phyloP scores from a whole-genome alignment of 306 rosid species.

The Gastrolobium villosum region DNA sequence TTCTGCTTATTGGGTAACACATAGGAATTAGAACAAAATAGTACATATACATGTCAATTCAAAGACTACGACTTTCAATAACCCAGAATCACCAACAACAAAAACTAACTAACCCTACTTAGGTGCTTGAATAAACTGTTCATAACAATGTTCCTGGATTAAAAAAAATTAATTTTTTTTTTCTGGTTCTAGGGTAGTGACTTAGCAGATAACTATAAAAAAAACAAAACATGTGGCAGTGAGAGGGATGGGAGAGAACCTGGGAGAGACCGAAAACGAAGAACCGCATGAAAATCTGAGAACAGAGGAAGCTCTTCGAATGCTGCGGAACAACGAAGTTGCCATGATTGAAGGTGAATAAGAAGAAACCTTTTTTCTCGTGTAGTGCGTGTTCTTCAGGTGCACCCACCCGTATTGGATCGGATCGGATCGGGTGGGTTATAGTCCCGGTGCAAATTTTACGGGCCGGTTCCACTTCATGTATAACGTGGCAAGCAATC shows the following conservation, averaged over 20 bases:
- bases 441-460: conserved; percentile 39
- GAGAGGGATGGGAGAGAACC: conserved; percentile 53
- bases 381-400: neutral
- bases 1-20: neutral
- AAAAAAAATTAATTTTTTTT: neutral
- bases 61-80: conserved; percentile 41
- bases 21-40: conserved; percentile 35
- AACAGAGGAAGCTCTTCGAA: conserved; percentile 61
- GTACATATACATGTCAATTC: conserved; percentile 17
- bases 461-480: conserved; percentile 41
- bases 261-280: conserved; percentile 47
- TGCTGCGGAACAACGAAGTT: conserved; percentile 54
- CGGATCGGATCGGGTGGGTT: conserved; percentile 41
- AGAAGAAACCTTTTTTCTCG: neutral
- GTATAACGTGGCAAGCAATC: conserved; percentile 52
- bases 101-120: conserved; percentile 11
- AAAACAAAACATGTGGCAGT: conserved; percentile 2
- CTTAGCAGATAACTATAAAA: neutral
- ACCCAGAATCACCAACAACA: conserved; percentile 33
- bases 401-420: conserved; percentile 46
- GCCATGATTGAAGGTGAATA: conserved; percentile 61
- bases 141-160: neutral
- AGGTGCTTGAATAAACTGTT: neutral
- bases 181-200: neutral
- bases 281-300: conserved; percentile 50